Percentiles rank a stretch among this genome's conserved stretches.
Conservation (phyloP, 192 early-diverging fungal genomes). For the Funneliformis mosseae region DNA sequence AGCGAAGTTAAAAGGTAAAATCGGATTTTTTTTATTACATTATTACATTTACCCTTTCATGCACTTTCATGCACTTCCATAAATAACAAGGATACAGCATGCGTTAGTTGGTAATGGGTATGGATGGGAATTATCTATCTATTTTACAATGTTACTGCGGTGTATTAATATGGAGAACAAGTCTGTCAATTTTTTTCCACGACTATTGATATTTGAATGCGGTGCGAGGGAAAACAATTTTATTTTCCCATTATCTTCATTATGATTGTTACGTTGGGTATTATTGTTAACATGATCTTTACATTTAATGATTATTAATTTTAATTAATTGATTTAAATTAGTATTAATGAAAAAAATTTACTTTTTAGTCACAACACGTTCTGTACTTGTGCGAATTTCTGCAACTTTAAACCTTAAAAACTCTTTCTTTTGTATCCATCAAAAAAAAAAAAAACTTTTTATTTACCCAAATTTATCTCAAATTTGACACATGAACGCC, state of each 20-base stretch:
- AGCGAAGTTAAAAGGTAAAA: too few relatives aligned
- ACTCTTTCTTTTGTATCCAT: background rate
- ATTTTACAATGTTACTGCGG: background rate
- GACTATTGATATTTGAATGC: background rate
- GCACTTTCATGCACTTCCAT: too few relatives aligned
- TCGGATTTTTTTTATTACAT: too few relatives aligned
- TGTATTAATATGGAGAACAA: background rate
- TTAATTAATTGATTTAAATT: background rate
- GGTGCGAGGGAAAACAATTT: background rate
- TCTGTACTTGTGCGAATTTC: background rate
- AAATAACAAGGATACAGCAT: background rate
- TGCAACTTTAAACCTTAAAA: background rate
- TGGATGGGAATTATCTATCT: too few relatives aligned
- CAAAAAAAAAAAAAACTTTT: background rate
- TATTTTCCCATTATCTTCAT: background rate
- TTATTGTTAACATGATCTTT: background rate
- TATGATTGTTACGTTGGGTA: background rate
- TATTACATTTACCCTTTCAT: too few relatives aligned
- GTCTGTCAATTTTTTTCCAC: background rate
- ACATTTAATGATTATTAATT: background rate
- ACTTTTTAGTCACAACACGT: background rate
- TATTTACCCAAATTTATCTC: too few relatives aligned
- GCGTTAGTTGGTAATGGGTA: background rate
- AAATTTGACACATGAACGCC: too few relatives aligned
- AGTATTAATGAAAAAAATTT: background rate